Conservation (phyloP, 495 filamentous ascomycete genomes). For the Cudoniella acicularis region DNA sequence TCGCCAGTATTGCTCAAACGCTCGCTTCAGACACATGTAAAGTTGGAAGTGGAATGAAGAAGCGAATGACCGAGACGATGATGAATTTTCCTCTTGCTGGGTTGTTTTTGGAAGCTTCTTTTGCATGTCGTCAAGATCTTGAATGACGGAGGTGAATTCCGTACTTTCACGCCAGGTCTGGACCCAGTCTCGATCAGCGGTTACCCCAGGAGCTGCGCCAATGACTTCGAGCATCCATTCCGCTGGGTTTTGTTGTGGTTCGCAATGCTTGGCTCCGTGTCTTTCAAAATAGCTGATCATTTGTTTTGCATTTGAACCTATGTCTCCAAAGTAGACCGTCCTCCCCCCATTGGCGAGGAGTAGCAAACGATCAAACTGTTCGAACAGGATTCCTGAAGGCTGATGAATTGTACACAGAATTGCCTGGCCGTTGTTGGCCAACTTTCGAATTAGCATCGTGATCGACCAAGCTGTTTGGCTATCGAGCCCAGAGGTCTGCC, state of each 20-base stretch:
- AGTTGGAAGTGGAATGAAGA: neutral
- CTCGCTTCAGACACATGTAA: neutral
- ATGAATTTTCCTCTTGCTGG: neutral
- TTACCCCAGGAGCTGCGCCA: constrained; percentile 30
- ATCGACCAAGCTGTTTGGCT: constrained; percentile 61
- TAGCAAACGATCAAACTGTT: constrained; percentile 24
- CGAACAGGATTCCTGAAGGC: constrained; percentile 24
- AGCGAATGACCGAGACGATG: neutral
- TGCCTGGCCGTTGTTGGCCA: constrained; percentile 61
- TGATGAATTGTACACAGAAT: constrained; percentile 37
- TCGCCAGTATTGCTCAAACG: neutral
- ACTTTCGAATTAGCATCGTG: constrained; percentile 59
- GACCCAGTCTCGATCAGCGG: constrained; percentile 40
- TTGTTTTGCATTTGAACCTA: constrained; percentile 26
- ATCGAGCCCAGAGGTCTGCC: constrained; percentile 67
- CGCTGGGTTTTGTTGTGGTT: constrained; percentile 49
- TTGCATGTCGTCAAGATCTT: constrained; percentile 46
- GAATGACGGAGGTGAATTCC: constrained; percentile 35
- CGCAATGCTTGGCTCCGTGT: constrained; percentile 42
- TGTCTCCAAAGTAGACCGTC: constrained; percentile 53
- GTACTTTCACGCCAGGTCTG: constrained; percentile 40
- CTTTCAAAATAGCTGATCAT: constrained; percentile 45
- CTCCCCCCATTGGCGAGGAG: constrained; percentile 50
- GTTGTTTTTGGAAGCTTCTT: neutral
- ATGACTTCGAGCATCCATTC: constrained; percentile 54